A percentile compares a stretch with the other conserved stretches of the same genome.
Evolutionary conservation across 2,329 filamentous ascomycete genomes (phyloP).

Genomic region (Mycogone perniciosa): DNA sequence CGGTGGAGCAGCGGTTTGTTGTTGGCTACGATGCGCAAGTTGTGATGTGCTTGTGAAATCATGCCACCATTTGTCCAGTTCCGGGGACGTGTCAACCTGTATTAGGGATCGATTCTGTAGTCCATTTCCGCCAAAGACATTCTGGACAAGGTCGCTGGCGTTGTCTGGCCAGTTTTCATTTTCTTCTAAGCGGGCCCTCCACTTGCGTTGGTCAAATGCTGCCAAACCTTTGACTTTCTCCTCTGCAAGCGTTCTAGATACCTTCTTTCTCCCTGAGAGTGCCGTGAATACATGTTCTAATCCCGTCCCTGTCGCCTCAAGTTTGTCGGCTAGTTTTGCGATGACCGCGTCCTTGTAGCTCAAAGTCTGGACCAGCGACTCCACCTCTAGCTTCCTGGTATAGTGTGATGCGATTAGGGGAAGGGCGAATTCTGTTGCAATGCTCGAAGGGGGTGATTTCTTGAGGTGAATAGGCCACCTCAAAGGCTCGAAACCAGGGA

Average conservation of each 20-base stretch:
- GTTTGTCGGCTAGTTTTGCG: constrained; percentile 45
- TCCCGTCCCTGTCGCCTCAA: constrained; percentile 45
- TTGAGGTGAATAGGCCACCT: constrained; percentile 58
- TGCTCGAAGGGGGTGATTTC: constrained; percentile 35
- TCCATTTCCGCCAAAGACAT: constrained; percentile 34
- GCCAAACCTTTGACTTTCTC: constrained; percentile 47
- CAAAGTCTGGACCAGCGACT: constrained; percentile 38
- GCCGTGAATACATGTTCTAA: constrained; percentile 49
- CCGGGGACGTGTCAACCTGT: constrained; percentile 27
- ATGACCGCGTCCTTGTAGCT: constrained; percentile 48
- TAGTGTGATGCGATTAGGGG: constrained; percentile 45
- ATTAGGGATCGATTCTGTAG: constrained; percentile 25
- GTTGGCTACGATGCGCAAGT: constrained; percentile 16
- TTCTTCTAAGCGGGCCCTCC: constrained; percentile 27
- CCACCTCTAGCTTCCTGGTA: constrained; percentile 33
- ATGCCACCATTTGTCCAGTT: constrained; percentile 45
- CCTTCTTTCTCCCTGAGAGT: constrained; percentile 42
- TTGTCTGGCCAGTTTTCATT: constrained; percentile 24
- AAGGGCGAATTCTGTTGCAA: constrained; percentile 45
- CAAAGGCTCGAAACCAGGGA: constrained; percentile 60
- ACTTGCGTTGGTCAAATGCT: constrained; percentile 37
- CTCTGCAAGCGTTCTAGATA: constrained; percentile 38
- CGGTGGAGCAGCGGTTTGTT: constrained; percentile 9
- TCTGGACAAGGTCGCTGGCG: constrained; percentile 31
- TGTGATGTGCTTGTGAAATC: constrained; percentile 30